Conservation (phyloP, 805 yeast genomes). For the Blastobotrys peoriensis region DNA sequence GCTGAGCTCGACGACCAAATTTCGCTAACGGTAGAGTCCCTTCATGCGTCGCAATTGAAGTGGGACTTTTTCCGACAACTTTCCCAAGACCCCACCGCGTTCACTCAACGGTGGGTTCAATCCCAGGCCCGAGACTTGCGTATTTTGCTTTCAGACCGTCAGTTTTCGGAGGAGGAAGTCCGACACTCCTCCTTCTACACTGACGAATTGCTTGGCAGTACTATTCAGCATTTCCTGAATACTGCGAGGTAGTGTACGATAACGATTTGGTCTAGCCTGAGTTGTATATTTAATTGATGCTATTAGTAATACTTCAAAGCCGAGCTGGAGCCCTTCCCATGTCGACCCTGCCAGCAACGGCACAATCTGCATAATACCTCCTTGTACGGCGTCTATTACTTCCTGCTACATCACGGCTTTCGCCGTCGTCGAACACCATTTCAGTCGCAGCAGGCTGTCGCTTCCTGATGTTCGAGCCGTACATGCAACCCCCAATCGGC, state of each 20-base stretch:
- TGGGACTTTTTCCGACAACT: conserved; percentile 73
- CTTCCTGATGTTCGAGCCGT: too few species aligned
- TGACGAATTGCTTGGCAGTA: conserved; percentile 72
- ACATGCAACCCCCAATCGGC: neutral
- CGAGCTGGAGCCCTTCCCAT: neutral
- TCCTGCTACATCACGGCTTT: too few species aligned
- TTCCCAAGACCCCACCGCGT: conserved; percentile 69
- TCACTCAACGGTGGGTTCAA: conserved; percentile 66
- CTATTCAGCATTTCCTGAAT: conserved; percentile 61
- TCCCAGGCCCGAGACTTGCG: conserved; percentile 81
- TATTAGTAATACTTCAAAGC: neutral
- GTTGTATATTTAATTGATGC: neutral
- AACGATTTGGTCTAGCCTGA: too few species aligned
- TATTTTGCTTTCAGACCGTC: conserved; percentile 83
- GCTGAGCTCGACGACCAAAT: conserved; percentile 40
- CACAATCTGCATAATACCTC: too few species aligned
- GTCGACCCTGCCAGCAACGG: neutral
- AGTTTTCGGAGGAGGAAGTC: conserved; percentile 80
- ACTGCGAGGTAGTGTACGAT: conserved; percentile 8
- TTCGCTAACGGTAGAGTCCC: conserved; percentile 43
- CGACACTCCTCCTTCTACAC: conserved; percentile 78
- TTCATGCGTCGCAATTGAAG: conserved; percentile 52
- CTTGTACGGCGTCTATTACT: too few species aligned
- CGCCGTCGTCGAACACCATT: too few species aligned
- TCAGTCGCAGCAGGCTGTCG: too few species aligned